Base-by-base conservation (phyloP, 1,139 yeast genomes). In the Suhomyces wounanorum region DNA sequence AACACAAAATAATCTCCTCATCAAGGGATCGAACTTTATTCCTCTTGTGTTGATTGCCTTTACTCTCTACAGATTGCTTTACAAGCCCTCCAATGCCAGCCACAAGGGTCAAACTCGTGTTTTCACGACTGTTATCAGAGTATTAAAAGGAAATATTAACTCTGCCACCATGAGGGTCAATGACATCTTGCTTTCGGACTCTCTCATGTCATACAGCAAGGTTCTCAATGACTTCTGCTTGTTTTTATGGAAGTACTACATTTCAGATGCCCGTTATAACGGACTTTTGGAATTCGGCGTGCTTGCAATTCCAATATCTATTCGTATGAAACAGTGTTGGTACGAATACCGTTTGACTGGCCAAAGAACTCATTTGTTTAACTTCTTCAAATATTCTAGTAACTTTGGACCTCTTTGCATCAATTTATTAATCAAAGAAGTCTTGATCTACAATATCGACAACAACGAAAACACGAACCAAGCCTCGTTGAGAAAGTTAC, bases 241-340 rank as follows among this genome's bases (percentile, higher is more conserved):
- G 65, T 68, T 70, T 70, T 43, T 64, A 40, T 63, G 76, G 81
- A 59, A 68, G 60, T 55, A 64, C 61, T 59, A 69, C 57, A 44
- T 65, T 53, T 56, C 73, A 59, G 52, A 60, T 31, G 40, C 51
- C 21, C 55, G 65, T 23, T 71, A 72, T 58, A 66, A 68, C 56
- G 52, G 57, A 61, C 40, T 64, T 25, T 57, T 85, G 30, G 89
- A 85, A 51, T 76, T 81, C 1, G 54, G 75, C 11, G 72, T 77
- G 38, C 77, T 80, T 58, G 78, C 77, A 25, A 72, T 83, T 6
- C 99, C 99, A 1, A 80, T 83, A 10, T 59, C 81, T 14, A 82
- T 92, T 36, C 79, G 99, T 59, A 76, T 94, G 38, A 79, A 82
- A 44, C 99, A 94, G 69, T 94, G 98, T 67, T 68, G 85, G 64